Evolutionary conservation across 2,329 filamentous ascomycete species (phyloP).

Genomic region (Aspergillus bombycis): DNA sequence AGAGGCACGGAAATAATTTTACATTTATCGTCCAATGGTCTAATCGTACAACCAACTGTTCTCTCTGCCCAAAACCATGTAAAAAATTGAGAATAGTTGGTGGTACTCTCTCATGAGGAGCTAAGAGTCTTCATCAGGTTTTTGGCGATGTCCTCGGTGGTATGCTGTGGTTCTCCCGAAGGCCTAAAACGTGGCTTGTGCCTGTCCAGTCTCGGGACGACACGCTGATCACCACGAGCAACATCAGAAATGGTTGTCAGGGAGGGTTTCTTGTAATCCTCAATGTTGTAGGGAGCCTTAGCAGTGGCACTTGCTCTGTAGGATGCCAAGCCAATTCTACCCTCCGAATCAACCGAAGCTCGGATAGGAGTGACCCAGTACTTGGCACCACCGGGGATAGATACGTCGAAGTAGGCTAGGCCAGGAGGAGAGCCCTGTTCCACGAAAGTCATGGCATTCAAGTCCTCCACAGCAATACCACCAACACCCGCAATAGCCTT

Average conservation of each 20-base stretch:
- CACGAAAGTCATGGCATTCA: constrained; percentile 37
- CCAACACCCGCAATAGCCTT: constrained; percentile 44
- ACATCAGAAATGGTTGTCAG: constrained; percentile 31
- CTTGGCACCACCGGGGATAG: constrained; percentile 55
- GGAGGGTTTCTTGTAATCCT: constrained; percentile 36
- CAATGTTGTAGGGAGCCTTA: constrained; percentile 41
- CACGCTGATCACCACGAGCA: constrained; percentile 26
- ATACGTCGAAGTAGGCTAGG: constrained; percentile 46
- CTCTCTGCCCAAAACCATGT: constrained; percentile 12
- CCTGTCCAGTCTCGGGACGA: constrained; percentile 37
- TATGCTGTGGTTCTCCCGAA: constrained; percentile 14
- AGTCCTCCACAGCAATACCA: constrained; percentile 46
- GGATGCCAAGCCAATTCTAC: constrained; percentile 45
- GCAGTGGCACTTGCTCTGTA: constrained; percentile 36
- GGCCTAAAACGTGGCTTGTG: constrained; percentile 25
- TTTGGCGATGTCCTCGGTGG: constrained; percentile 34
- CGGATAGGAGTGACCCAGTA: constrained; percentile 54
- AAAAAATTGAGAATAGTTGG: constrained; percentile 5
- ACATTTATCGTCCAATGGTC: constrained; percentile 30
- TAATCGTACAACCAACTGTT: constrained; percentile 38
- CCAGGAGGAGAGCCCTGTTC: constrained; percentile 45
- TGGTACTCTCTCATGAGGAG: constrained; percentile 17
- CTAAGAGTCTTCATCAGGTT: constrained; percentile 36
- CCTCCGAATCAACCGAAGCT: constrained; percentile 50
- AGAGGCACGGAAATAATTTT: constrained; percentile 30